Conservation (phyloP, 2,329 filamentous ascomycete genomes). For the Xenosphaeropsis pyriputrescens region DNA sequence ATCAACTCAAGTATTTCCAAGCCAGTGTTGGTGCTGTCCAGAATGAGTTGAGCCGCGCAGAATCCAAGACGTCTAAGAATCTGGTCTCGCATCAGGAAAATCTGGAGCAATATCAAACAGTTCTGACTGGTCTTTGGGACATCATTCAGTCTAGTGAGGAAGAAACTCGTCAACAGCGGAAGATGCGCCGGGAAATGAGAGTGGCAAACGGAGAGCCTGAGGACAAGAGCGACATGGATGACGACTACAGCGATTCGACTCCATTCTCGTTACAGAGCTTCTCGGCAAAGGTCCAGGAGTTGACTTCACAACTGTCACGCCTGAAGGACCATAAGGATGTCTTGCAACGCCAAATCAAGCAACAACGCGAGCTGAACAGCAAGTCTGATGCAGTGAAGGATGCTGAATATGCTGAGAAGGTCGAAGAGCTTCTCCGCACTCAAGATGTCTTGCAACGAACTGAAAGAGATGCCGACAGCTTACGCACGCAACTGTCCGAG, state of each 20-base stretch:
- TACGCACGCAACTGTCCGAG: conserved; percentile 13
- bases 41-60: conserved; percentile 11
- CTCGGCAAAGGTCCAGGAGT: conserved; percentile 60
- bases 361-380: conserved; percentile 84
- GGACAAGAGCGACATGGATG: conserved; percentile 46
- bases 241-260: conserved; percentile 42
- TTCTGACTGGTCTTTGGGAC: conserved; percentile 34
- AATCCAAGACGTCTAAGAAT: conserved; percentile 6
- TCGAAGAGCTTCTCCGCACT: conserved; percentile 36
- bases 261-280: conserved; percentile 64
- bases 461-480: conserved; percentile 16
- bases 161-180: conserved; percentile 36
- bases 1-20: conserved; percentile 56
- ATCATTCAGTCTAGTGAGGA: conserved; percentile 33
- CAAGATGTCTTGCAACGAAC: conserved; percentile 18
- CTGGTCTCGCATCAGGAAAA: conserved; percentile 20
- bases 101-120: conserved; percentile 38
- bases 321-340: conserved; percentile 82
- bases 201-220: conserved; percentile 37
- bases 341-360: conserved; percentile 82
- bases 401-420: conserved; percentile 42
- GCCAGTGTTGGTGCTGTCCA: conserved; percentile 38
- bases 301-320: conserved; percentile 62
- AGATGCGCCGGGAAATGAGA: conserved; percentile 34
- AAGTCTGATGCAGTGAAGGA: conserved; percentile 66